Evolutionary conservation across 345 rosid genomes (phyloP).

Genomic region (Dovyalis caffra): DNA sequence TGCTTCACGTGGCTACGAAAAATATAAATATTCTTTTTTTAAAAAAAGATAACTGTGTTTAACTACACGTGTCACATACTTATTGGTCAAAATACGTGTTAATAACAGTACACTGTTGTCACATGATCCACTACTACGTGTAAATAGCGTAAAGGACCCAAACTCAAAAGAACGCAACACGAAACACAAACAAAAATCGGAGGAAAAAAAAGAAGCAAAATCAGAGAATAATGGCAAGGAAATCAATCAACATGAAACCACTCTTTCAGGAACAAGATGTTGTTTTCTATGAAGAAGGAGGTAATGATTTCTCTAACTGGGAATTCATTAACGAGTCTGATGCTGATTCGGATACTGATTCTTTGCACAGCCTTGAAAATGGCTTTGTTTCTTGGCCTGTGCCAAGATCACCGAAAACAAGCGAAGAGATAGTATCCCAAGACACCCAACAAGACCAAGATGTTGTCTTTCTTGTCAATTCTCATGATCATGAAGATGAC

Average conservation of each 20-base stretch:
- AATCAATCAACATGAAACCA: background rate
- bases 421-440: background rate
- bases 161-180: background rate
- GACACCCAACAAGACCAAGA: background rate
- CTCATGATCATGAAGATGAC: background rate
- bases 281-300: conserved; percentile 16
- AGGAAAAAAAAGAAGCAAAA: too few relatives aligned
- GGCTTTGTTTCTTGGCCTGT: conserved; percentile 28
- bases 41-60: background rate
- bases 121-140: background rate
- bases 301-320: conserved; percentile 32
- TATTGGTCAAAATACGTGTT: background rate
- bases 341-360: conserved; percentile 30
- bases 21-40: too few relatives aligned
- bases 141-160: background rate
- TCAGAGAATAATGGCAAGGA: background rate
- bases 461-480: background rate
- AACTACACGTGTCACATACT: background rate
- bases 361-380: conserved; percentile 19
- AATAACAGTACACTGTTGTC: background rate
- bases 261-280: background rate
- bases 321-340: conserved; percentile 39
- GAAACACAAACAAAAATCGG: background rate
- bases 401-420: background rate
- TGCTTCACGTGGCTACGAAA: background rate